Evolutionary conservation across 306 rosid species (phyloP).

Genomic region (Quercus alba): DNA sequence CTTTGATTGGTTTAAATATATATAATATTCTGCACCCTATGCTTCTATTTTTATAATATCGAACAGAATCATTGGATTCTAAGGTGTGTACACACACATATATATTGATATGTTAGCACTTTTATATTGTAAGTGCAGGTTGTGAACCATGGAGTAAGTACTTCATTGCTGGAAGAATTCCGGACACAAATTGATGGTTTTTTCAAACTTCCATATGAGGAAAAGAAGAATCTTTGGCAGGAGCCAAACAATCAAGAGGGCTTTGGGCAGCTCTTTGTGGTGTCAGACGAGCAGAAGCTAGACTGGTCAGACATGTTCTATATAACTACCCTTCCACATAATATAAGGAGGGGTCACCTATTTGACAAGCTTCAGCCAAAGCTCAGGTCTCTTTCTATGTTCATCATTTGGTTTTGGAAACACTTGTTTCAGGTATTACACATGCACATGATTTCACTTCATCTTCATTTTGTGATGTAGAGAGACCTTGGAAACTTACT

Average conservation of each 20-base stretch:
- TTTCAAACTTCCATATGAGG: constrained; percentile 30
- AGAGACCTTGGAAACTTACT: constrained; percentile 21
- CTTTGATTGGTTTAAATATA: too few species aligned
- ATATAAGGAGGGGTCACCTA: constrained; percentile 6
- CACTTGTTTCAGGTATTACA: background rate
- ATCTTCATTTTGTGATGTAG: background rate
- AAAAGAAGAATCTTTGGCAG: constrained; percentile 40
- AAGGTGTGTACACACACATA: too few species aligned
- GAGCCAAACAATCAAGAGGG: constrained; percentile 26
- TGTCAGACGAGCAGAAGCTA: constrained; percentile 41
- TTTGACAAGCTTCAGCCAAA: constrained; percentile 31
- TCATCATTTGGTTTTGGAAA: background rate
- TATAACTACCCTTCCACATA: constrained; percentile 27
- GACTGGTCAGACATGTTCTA: constrained; percentile 44
- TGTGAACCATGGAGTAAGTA: constrained; percentile 27
- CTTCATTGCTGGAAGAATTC: constrained; percentile 28
- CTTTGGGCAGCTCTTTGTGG: constrained; percentile 39
- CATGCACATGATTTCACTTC: background rate
- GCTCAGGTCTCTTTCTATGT: constrained; percentile 23
- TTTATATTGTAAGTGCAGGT: background rate
- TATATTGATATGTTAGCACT: too few species aligned
- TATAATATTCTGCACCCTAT: too few species aligned
- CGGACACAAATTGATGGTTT: constrained; percentile 15
- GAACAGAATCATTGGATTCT: background rate
- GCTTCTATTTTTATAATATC: too few species aligned